phyloP scores from a whole-genome alignment of 352 stramenopile genomes.

The Globisporangium uncinulatum region DNA sequence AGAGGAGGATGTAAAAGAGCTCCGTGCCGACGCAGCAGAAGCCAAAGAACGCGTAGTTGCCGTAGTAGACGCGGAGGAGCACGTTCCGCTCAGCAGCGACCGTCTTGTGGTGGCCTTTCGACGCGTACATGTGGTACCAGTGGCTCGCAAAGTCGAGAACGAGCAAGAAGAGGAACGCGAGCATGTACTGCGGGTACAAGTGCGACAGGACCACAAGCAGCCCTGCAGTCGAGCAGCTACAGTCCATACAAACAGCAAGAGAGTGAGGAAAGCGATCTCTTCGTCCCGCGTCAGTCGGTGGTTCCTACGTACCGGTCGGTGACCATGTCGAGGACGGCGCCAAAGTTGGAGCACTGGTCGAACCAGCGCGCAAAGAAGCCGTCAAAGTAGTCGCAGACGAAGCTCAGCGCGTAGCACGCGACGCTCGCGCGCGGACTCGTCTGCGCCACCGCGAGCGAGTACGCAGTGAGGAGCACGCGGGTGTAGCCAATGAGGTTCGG shows the following conservation, averaged over 20 bases:
- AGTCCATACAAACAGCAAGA: background rate
- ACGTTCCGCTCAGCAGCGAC: constrained; percentile 90
- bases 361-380: constrained; percentile 95
- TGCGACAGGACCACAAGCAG: constrained; percentile 93
- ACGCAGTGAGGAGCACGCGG: constrained; percentile 83
- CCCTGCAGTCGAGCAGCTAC: constrained; percentile 91
- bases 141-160: constrained; percentile 97
- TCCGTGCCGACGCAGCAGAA: constrained; percentile 92
- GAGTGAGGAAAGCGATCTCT: background rate
- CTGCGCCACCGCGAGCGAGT: constrained; percentile 81
- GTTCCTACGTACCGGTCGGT: constrained; percentile 80
- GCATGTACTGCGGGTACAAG: constrained; percentile 83
- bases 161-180: constrained; percentile 87
- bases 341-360: constrained; percentile 95
- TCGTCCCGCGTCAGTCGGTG: background rate
- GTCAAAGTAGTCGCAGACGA: constrained; percentile 98
- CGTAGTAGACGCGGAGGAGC: constrained; percentile 93
- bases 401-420: constrained; percentile 92
- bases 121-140: constrained; percentile 98
- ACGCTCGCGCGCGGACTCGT: constrained; percentile 64
- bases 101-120: constrained; percentile 93
- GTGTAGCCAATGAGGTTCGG: constrained; percentile 96
- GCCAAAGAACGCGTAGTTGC: constrained; percentile 89
- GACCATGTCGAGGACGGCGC: constrained; percentile 97
- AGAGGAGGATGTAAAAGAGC: constrained; percentile 90